These are phyloP conservation scores for Paraphaeosphaeria minitans DNA, from an alignment of 2,329 filamentous ascomycete genomes.

Conservation along the genomic window DNA sequence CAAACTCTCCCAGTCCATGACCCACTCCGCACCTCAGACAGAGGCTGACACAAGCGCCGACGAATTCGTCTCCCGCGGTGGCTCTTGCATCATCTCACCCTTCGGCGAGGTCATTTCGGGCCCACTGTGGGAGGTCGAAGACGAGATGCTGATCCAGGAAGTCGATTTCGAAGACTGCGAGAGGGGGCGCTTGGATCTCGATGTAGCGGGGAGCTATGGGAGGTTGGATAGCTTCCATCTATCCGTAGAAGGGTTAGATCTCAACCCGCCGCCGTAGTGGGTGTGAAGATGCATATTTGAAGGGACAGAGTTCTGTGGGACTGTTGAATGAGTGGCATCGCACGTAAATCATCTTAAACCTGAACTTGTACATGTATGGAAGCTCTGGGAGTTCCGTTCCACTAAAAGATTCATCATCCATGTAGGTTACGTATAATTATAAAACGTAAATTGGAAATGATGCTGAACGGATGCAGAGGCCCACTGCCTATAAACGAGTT, in stretches of 20 bases:
- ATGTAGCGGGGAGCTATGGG: conserved; percentile 85
- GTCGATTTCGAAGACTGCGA: conserved; percentile 89
- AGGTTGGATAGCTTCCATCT: conserved; percentile 69
- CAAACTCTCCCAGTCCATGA: conserved; percentile 14
- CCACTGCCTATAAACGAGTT: too few relatives aligned
- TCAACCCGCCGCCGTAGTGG: conserved; percentile 59
- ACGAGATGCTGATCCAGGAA: conserved; percentile 70
- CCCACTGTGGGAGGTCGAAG: conserved; percentile 79
- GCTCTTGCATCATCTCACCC: conserved; percentile 81
- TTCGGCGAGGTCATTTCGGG: conserved; percentile 79
- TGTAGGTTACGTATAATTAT: too few relatives aligned
- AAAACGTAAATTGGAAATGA: too few relatives aligned
- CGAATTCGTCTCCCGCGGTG: conserved; percentile 71
- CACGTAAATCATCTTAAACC: too few relatives aligned
- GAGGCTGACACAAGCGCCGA: conserved; percentile 26
- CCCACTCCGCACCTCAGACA: neutral
- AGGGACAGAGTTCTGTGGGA: too few relatives aligned
- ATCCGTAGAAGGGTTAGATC: conserved; percentile 63
- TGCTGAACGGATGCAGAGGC: too few relatives aligned
- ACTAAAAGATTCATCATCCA: too few relatives aligned
- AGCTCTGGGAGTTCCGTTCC: too few relatives aligned
- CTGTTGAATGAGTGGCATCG: too few relatives aligned
- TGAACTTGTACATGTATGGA: too few relatives aligned
- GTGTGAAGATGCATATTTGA: neutral
- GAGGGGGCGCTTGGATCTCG: conserved; percentile 78